Evolutionary conservation across 805 yeast genomes (phyloP), one percentile per base, ranked within the genome.

Genomic region (Barnettozyma salicaria): DNA sequence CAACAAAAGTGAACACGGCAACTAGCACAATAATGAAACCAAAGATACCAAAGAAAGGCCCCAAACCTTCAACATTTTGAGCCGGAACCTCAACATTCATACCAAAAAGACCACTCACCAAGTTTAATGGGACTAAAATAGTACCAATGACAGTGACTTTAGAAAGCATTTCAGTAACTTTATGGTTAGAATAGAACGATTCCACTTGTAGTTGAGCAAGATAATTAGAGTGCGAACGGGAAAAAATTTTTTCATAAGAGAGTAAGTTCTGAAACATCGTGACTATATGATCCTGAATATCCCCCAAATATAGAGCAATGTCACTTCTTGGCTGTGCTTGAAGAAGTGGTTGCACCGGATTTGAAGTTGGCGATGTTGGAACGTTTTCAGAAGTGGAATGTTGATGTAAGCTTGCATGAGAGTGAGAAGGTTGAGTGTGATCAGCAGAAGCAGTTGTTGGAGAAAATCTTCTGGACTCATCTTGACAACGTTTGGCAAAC

Each of bases 71-170:
- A 2, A 47, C 68, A 11, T 49, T 64, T 42, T 72, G 61, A 20
- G 96, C 96, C 0, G 97, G 97, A 20, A 90, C 83, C 10, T 50
- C 60, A 14, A 90, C 97, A 60, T 90, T 90, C 98, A 90, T 90
- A 53, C 97, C 97, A 61, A 90, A 90, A 45, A 89, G 55, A 58
- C 97, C 96, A 2, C 97, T 87, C 30, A 90, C 72, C 40, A 90
- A 65, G 58, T 90, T 90, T 68, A 90, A 70, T 12, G 97, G 97
- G 44, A 90, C 82, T 21, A 90, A 66, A 52, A 90, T 69, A 0
- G 97, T 88, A 71, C 97, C 97, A 24, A 90, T 65, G 42, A 90
- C 52, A 0, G 98, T 89, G 19, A 89, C 95, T 55, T 84, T 83
- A 22, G 96, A 85, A 38, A 90, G 68, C 72, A 90, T 80, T 48